Conservation (phyloP, 495 filamentous ascomycete genomes). For the Glonium stellatum region DNA sequence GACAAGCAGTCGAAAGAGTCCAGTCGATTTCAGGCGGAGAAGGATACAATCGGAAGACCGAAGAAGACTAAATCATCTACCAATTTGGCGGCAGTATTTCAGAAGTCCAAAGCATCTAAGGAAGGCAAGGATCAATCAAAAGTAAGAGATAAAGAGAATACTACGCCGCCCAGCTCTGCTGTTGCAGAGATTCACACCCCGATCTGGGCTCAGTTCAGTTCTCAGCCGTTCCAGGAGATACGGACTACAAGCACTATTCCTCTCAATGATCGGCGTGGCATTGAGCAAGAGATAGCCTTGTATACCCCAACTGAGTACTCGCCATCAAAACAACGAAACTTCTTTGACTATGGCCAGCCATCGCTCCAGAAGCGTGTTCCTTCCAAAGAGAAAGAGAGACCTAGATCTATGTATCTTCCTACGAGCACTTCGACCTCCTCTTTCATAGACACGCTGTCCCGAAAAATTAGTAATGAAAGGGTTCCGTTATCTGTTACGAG, state of each 20-base stretch:
- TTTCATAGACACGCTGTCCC: constrained; percentile 18
- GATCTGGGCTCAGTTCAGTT: constrained; percentile 68
- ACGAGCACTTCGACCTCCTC: constrained; percentile 14
- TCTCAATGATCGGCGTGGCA: constrained; percentile 37
- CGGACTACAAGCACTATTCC: constrained; percentile 34
- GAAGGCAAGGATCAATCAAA: constrained; percentile 37
- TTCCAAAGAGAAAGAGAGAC: constrained; percentile 39
- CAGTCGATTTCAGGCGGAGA: constrained; percentile 30
- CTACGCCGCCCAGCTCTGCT: constrained; percentile 50
- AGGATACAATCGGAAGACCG: constrained; percentile 44
- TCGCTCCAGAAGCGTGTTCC: constrained; percentile 40
- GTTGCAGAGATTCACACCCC: constrained; percentile 52
- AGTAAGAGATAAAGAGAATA: constrained; percentile 74
- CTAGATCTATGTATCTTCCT: constrained; percentile 47
- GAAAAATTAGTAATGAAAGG: constrained; percentile 22
- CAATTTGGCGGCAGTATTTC: constrained; percentile 61
- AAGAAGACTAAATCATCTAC: constrained; percentile 83
- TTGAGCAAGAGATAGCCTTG: constrained; percentile 55
- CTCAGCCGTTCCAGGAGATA: constrained; percentile 41
- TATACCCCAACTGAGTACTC: constrained; percentile 57
- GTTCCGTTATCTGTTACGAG: constrained; percentile 16
- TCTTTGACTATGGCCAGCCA: constrained; percentile 52
- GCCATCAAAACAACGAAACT: constrained; percentile 59
- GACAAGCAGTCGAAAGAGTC: constrained; percentile 34
- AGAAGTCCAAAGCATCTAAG: constrained; percentile 54